Evolutionary conservation across 108 stramenopile species (phyloP).

Genomic region (Licmophora abbreviata): DNA sequence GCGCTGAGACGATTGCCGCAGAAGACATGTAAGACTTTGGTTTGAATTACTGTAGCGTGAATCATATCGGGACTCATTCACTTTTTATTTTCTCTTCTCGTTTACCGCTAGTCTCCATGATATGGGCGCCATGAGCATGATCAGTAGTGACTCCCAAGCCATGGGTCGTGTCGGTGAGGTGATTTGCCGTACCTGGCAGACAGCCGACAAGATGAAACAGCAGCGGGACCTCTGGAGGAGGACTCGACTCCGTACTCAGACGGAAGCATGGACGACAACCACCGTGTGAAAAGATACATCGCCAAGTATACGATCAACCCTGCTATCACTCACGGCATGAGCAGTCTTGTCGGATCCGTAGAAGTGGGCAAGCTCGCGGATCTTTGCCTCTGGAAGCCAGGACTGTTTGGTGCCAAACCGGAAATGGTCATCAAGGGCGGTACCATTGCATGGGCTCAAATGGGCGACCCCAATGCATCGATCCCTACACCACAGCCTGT

Average conservation of each 20-base stretch:
- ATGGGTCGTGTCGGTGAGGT: slow-evolving; percentile 99
- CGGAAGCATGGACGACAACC: slow-evolving; percentile 80
- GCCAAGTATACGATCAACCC: slow-evolving; percentile 99
- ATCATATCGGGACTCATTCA: no score
- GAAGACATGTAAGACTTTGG: no score
- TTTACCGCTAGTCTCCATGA: slow-evolving; percentile 94
- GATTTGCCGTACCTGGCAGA: slow-evolving; percentile 96
- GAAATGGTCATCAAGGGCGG: slow-evolving; percentile 98
- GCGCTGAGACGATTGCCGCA: slow-evolving; percentile 96
- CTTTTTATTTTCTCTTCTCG: no score
- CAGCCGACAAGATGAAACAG: slow-evolving; percentile 97
- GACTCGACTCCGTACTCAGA: slow-evolving; percentile 27
- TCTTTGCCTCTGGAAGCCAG: slow-evolving; percentile 91
- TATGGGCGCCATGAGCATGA: slow-evolving; percentile 93
- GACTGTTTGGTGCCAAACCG: slow-evolving; percentile 93
- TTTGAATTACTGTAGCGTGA: no score
- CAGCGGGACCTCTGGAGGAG: slow-evolving; percentile 86
- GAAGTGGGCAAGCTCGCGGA: slow-evolving; percentile 95
- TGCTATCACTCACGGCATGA: slow-evolving; percentile 94
- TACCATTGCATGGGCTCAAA: slow-evolving; percentile 89
- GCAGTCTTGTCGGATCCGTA: slow-evolving; percentile 84
- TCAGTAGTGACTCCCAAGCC: slow-evolving; percentile 88
- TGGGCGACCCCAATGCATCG: slow-evolving; percentile 97
- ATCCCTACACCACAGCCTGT: slow-evolving; percentile 98
- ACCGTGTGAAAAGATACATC: slow-evolving; percentile 88